A percentile compares a stretch with the other conserved stretches of the same genome.
Conservation (phyloP, 352 stramenopile species). For the Phytophthora pseudosyringae region DNA sequence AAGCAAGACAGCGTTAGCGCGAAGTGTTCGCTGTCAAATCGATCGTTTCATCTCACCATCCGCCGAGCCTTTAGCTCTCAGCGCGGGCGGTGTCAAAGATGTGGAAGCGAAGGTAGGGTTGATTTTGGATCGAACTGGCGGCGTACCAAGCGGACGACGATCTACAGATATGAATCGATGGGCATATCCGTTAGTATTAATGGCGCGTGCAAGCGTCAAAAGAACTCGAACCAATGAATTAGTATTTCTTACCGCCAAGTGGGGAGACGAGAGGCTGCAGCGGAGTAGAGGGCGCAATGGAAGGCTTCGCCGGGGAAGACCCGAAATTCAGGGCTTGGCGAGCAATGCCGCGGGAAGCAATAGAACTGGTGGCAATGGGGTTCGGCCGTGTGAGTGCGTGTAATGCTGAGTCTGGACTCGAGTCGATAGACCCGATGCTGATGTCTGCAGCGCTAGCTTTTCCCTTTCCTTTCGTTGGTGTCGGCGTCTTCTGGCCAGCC, state of each 20-base stretch:
- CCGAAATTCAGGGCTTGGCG: constrained; percentile 61
- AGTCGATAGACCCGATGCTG: constrained; percentile 56
- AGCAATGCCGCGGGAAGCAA: constrained; percentile 34
- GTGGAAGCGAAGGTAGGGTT: constrained; percentile 54
- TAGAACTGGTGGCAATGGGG: constrained; percentile 24
- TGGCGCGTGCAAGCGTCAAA: constrained; percentile 19
- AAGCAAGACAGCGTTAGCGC: constrained; percentile 9
- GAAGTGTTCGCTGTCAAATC: background rate
- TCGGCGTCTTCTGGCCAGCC: constrained; percentile 24
- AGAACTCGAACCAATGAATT: constrained; percentile 34
- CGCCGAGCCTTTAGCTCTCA: constrained; percentile 37
- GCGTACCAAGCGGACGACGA: constrained; percentile 49
- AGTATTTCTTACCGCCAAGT: constrained; percentile 47
- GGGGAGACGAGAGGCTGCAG: constrained; percentile 44
- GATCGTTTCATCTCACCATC: constrained; percentile 43
- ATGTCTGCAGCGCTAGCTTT: constrained; percentile 24
- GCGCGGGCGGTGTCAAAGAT: constrained; percentile 24
- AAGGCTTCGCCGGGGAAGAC: constrained; percentile 35
- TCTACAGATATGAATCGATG: constrained; percentile 35
- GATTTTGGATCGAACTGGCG: constrained; percentile 55
- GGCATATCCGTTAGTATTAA: constrained; percentile 35
- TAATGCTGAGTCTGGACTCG: constrained; percentile 44
- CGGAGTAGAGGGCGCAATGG: constrained; percentile 29
- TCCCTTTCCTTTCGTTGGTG: constrained; percentile 25
- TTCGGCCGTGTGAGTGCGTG: constrained; percentile 50